Evolutionary conservation across 2,329 filamentous ascomycete species (phyloP).

Genomic region (Elsinoe ampelina): DNA sequence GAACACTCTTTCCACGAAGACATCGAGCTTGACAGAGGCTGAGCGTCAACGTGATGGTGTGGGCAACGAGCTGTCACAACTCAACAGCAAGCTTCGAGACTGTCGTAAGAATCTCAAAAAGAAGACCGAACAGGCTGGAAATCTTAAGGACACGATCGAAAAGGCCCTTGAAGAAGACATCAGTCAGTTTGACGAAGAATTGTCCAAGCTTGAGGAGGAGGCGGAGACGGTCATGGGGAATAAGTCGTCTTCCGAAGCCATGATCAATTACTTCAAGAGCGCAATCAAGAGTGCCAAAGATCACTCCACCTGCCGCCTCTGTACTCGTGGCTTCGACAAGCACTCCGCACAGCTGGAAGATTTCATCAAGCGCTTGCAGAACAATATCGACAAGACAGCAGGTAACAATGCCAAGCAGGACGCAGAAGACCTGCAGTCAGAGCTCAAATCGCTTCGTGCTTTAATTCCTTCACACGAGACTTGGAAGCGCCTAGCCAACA

Average conservation of each 20-base stretch:
- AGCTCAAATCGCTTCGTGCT: not conserved
- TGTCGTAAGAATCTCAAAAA: slow-evolving; percentile 55
- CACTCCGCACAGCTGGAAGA: slow-evolving; percentile 49
- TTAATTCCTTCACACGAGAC: slow-evolving; percentile 51
- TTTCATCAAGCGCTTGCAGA: slow-evolving; percentile 57
- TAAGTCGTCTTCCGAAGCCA: slow-evolving; percentile 20
- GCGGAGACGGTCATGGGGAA: slow-evolving; percentile 35
- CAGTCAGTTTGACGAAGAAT: slow-evolving; percentile 42
- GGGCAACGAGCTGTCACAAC: slow-evolving; percentile 63
- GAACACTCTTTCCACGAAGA: slow-evolving; percentile 49
- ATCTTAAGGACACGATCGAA: slow-evolving; percentile 50
- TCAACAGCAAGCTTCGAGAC: slow-evolving; percentile 63
- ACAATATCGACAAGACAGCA: slow-evolving; percentile 31
- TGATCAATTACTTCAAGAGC: slow-evolving; percentile 47
- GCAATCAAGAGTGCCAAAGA: slow-evolving; percentile 57
- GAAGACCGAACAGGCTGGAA: slow-evolving; percentile 52
- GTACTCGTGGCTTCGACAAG: slow-evolving; percentile 55
- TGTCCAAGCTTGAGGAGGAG: slow-evolving; percentile 43
- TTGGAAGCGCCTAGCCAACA: slow-evolving; percentile 56
- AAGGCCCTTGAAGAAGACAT: slow-evolving; percentile 47
- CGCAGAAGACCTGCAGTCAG: slow-evolving; percentile 47
- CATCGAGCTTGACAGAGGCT: slow-evolving; percentile 50
- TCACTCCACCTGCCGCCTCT: slow-evolving; percentile 67
- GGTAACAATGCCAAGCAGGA: slow-evolving; percentile 38
- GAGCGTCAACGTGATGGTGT: slow-evolving; percentile 62